These are phyloP conservation scores for Claviceps monticola DNA, from an alignment of 2,329 filamentous ascomycete species.

Conservation along the genomic window DNA sequence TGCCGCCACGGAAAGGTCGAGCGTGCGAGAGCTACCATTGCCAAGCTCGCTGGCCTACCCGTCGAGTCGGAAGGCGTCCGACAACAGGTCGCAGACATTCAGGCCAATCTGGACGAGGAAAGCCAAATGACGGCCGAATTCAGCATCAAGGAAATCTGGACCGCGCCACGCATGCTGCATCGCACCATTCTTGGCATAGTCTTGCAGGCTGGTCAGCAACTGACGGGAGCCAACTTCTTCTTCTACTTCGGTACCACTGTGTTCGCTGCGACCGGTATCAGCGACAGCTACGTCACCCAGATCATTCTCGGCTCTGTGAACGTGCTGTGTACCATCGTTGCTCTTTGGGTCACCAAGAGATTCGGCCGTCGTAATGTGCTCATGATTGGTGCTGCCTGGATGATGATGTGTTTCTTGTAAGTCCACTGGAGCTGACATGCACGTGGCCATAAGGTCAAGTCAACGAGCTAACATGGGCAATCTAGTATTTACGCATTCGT, in stretches of 20 bases:
- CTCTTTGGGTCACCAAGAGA: conserved; percentile 51
- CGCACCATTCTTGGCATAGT: conserved; percentile 47
- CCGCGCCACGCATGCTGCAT: conserved; percentile 51
- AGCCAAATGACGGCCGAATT: conserved; percentile 29
- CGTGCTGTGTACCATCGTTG: conserved; percentile 49
- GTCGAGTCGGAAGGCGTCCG: conserved; percentile 26
- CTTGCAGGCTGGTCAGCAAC: conserved; percentile 52
- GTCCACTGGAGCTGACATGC: conserved; percentile 6
- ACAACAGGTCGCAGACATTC: conserved; percentile 37
- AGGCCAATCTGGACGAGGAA: conserved; percentile 35
- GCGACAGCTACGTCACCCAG: conserved; percentile 51
- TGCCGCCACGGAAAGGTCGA: conserved; percentile 32
- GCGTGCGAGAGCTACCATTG: conserved; percentile 34
- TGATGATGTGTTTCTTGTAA: conserved; percentile 37
- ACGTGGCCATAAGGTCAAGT: neutral
- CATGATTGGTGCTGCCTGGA: conserved; percentile 49
- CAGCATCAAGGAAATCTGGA: conserved; percentile 48
- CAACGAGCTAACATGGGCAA: neutral
- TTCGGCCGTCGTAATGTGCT: conserved; percentile 50
- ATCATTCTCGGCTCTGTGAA: conserved; percentile 57
- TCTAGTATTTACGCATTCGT: conserved; percentile 33
- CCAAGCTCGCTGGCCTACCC: conserved; percentile 29
- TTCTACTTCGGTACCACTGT: conserved; percentile 55
- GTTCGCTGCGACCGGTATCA: conserved; percentile 50
- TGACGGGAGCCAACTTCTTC: conserved; percentile 56